Conservation (phyloP, 441 rosid genomes). For the Biscutella laevigata region DNA sequence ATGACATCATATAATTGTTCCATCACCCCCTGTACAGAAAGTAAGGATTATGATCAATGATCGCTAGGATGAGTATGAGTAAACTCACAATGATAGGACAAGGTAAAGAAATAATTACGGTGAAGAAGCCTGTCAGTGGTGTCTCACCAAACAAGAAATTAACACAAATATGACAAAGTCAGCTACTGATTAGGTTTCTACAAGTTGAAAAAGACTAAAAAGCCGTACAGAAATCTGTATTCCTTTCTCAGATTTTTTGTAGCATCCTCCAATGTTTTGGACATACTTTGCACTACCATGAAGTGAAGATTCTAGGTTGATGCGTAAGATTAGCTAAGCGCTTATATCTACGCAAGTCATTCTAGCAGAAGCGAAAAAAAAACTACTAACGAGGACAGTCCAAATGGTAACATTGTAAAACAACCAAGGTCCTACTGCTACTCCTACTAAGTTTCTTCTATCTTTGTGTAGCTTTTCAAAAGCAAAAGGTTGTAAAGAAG, state of each 20-base stretch:
- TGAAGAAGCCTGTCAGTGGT: background rate
- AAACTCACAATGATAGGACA: background rate
- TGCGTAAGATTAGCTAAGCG: background rate
- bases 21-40: slow-evolving; percentile 68
- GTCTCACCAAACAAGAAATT: background rate
- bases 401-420: background rate
- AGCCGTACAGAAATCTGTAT: background rate
- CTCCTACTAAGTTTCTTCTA: background rate
- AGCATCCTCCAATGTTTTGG: background rate
- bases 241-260: background rate
- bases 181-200: background rate
- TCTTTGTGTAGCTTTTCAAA: background rate
- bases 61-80: background rate
- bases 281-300: too few relatives aligned
- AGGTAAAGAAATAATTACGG: background rate
- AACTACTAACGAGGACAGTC: background rate
- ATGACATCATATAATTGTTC: slow-evolving; percentile 74
- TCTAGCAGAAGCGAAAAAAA: background rate
- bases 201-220: background rate
- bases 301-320: background rate
- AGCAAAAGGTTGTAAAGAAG: background rate
- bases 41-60: background rate
- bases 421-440: background rate
- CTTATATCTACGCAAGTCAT: background rate
- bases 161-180: background rate